Percentiles rank a stretch among this genome's conserved stretches.
phyloP scores from a whole-genome alignment of 306 rosid species.

The Fagus sylvatica region DNA sequence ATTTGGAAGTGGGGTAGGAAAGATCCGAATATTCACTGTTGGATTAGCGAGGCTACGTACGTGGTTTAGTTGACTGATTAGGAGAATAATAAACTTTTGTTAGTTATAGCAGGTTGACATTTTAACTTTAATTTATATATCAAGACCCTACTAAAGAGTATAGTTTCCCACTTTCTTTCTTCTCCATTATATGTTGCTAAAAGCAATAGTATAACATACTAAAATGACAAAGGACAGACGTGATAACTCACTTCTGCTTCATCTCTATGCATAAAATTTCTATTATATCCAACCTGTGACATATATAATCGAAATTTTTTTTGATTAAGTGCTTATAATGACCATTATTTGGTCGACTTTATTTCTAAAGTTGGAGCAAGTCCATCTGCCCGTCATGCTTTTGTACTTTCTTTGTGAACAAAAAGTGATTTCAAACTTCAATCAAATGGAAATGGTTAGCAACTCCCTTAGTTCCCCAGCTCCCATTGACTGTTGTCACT shows the following conservation, averaged over 20 bases:
- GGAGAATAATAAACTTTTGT: constrained; percentile 12
- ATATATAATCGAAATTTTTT: too few relatives aligned
- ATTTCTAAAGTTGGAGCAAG: constrained; percentile 9
- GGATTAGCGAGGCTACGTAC: constrained; percentile 40
- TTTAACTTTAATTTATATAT: neutral
- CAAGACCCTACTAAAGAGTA: neutral
- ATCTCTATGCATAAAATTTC: neutral
- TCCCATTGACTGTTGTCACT: neutral
- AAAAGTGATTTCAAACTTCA: constrained; percentile 8
- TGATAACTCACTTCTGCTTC: neutral
- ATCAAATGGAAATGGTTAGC: constrained; percentile 24
- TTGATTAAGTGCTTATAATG: too few relatives aligned
- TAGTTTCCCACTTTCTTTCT: neutral
- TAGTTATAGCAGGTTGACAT: neutral
- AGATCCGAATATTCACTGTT: constrained; percentile 13
- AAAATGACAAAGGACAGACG: neutral
- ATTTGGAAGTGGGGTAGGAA: neutral
- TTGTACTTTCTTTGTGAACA: constrained; percentile 20
- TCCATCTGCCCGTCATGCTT: neutral
- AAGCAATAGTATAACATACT: constrained; percentile 1
- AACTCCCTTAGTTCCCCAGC: constrained; percentile 32
- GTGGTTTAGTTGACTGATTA: constrained; percentile 53
- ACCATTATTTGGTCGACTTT: neutral
- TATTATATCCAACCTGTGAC: neutral
- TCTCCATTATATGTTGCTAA: constrained; percentile 5